phyloP scores from a whole-genome alignment of 1,139 yeast genomes.

The Geotrichum carabidarum region DNA sequence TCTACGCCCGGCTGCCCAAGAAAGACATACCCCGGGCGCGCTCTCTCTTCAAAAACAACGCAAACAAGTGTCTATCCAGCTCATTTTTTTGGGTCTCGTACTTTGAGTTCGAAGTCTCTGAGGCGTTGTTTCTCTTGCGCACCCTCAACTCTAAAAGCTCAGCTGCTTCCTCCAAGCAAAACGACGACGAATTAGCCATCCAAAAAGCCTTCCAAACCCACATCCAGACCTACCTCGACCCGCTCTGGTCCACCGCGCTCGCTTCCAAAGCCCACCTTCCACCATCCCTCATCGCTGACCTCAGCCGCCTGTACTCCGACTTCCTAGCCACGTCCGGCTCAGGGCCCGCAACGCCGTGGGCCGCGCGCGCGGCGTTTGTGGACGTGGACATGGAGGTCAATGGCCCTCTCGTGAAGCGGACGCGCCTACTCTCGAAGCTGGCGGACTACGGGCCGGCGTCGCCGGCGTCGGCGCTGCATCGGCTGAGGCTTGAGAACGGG shows the following conservation, averaged over 20 bases:
- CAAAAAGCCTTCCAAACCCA: conserved; percentile 8
- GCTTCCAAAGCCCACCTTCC: conserved; percentile 8
- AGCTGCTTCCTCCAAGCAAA: neutral
- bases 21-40: conserved; percentile 9
- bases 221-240: conserved; percentile 18
- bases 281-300: conserved; percentile 11
- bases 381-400: conserved; percentile 36
- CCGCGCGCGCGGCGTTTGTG: conserved; percentile 19
- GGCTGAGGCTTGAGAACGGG: conserved; percentile 32
- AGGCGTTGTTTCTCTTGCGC: conserved; percentile 15
- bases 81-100: conserved; percentile 33
- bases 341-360: conserved; percentile 16
- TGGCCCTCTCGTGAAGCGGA: conserved; percentile 34
- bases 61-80: conserved; percentile 11
- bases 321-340: conserved; percentile 1
- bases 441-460: conserved; percentile 23
- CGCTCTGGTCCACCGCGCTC: conserved; percentile 11
- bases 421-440: conserved; percentile 24
- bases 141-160: neutral
- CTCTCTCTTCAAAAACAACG: conserved; percentile 9
- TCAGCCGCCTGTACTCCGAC: conserved; percentile 12
- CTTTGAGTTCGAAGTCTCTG: conserved; percentile 32
- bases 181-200: neutral
- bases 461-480: conserved; percentile 20
- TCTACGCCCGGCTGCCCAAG: conserved; percentile 4